Evolutionary conservation across 352 stramenopile genomes (phyloP), one percentile per base, ranked within the genome.

Genomic region (Aphanomyces stellatus): DNA sequence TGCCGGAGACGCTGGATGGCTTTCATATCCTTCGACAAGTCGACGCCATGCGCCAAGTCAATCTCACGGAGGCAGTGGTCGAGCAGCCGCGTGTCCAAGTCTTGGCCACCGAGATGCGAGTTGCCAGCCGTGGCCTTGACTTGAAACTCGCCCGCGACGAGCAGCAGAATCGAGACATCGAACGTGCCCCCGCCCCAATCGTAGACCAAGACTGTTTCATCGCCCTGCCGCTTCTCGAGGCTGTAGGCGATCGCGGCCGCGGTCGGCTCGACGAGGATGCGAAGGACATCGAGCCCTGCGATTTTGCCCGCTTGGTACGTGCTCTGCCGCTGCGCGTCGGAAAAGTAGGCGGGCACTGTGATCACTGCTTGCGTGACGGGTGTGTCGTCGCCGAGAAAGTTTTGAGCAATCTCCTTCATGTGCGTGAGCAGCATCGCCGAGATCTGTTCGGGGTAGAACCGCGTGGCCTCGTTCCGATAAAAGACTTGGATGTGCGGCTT

Each of bases 221-320:
- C 85, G 22, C 76, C 55, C 17, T 76, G 81, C 70, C 96, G 96
- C 71, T 95, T 93, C 70, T 97, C 90, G 22, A 97, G 70, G 51
- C 90, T 86, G 71, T 98, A 73, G 30, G 71, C 71, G 71, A 97
- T 97, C 67, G 96, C 93, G 22, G 94, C 94, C n/a, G 94, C 94
- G 15, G 94, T 98, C 8, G 94, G 94, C 74, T 98, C 93, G 76
- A 97, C 98, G 71, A 98, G 98, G 62, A 98, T 98, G 71, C 93
- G 88, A 51, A 97, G 67, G 17, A 98, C 93, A 59, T 97, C 97
- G 27, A 98, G 69, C 3, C 93, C 92, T 30, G 92, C 76, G 69
- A 98, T 98, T 15, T 69, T 74, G 7, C 89, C 90, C 11, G 92
- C 92, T 56, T 97, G 87, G 51, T 98, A 97, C 37, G 94, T 98